A percentile compares a stretch with the other conserved stretches of the same genome.
Evolutionary conservation across 176 grass and related monocot genomes (phyloP).

Genomic region (Phyllostachys edulis): DNA sequence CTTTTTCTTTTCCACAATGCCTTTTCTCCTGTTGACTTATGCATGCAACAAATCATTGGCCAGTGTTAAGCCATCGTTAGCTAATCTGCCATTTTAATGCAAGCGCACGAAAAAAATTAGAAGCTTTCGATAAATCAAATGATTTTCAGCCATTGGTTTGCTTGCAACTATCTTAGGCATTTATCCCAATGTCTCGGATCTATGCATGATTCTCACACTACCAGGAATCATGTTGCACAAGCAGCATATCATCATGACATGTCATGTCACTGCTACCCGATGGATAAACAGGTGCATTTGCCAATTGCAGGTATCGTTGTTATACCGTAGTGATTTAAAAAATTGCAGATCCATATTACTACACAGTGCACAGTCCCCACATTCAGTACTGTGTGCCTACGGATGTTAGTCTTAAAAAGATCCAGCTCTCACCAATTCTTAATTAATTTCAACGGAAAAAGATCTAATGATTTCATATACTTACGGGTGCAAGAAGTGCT

Average conservation of each 20-base stretch:
- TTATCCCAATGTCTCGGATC: constrained; percentile 33
- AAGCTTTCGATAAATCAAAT: constrained; percentile 36
- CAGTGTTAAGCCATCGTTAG: neutral
- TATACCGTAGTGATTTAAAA: constrained; percentile 19
- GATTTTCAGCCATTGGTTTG: constrained; percentile 9
- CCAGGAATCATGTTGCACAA: constrained; percentile 29
- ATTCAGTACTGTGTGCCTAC: constrained; percentile 14
- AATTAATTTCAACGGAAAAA: neutral
- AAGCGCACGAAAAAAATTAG: neutral
- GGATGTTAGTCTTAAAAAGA: neutral
- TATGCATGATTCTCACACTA: constrained; percentile 30
- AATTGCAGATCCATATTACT: neutral
- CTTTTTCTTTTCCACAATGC: neutral
- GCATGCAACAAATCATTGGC: constrained; percentile 8
- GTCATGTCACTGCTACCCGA: constrained; percentile 23
- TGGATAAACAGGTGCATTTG: constrained; percentile 23
- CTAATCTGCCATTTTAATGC: constrained; percentile 1
- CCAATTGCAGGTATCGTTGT: constrained; percentile 41
- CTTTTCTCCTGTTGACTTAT: neutral
- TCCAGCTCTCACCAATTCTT: neutral
- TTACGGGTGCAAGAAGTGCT: constrained; percentile 99
- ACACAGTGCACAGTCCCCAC: constrained; percentile 22
- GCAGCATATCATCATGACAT: constrained; percentile 34
- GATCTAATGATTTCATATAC: constrained; percentile 27
- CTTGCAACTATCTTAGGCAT: constrained; percentile 25